Conservation (phyloP, 805 yeast genomes). For the Yarrowia deformans region DNA sequence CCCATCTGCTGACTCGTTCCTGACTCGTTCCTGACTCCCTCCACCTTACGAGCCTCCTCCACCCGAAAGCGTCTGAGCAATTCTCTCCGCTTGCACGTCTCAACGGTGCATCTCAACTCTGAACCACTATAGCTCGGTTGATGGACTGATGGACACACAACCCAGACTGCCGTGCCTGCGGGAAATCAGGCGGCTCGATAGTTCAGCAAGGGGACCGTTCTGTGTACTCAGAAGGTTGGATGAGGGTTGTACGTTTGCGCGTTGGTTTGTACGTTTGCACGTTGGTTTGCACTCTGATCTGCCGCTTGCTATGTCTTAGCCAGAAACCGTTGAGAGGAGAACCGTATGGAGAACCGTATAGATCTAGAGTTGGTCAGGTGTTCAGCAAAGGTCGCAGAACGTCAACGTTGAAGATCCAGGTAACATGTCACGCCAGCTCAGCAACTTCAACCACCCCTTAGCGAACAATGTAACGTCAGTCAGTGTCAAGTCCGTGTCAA, state of each 20-base stretch:
- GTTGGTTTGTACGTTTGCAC: not conserved
- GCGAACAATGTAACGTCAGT: no score
- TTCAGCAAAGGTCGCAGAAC: no score
- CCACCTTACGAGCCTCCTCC: not conserved
- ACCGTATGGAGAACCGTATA: no score
- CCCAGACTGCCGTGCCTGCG: conserved; percentile 10
- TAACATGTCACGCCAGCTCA: no score
- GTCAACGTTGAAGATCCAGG: no score
- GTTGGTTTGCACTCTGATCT: no score
- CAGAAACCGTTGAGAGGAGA: not conserved
- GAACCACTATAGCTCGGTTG: not conserved
- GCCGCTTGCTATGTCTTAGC: conserved; percentile 2
- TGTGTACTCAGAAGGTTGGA: no score
- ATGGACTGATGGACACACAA: not conserved
- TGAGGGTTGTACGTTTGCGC: no score
- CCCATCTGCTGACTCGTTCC: no score
- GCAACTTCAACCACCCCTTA: no score
- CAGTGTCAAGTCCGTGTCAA: not conserved
- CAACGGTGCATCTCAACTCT: conserved; percentile 10
- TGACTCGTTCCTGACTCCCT: not conserved
- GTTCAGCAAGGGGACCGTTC: no score
- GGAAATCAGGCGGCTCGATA: conserved; percentile 15
- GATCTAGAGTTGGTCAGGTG: no score
- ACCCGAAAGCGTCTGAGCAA: not conserved
- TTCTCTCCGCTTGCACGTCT: not conserved